These are phyloP conservation scores for Lenzites betulinus DNA, from an alignment of 768 basidiomycete species.

Conservation along the genomic window DNA sequence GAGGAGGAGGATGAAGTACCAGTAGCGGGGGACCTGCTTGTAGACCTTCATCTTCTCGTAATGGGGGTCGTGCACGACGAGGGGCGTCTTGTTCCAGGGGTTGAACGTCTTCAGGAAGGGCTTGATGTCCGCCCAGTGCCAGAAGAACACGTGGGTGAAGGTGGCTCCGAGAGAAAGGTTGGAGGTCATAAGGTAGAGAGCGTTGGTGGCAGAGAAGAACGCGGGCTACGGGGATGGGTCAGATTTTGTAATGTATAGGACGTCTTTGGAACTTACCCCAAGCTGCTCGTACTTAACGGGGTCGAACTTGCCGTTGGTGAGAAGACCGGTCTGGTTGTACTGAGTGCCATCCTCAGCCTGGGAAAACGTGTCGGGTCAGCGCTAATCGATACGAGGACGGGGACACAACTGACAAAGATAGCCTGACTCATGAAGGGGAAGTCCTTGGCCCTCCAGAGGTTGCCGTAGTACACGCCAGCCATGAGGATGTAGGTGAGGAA, in stretches of 20 bases:
- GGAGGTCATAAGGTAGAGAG: constrained; percentile 36
- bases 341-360: constrained; percentile 30
- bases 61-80: constrained; percentile 45
- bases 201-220: constrained; percentile 40
- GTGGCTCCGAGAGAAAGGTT: constrained; percentile 37
- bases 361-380: neutral
- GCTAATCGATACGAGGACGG: neutral
- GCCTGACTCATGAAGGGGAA: constrained; percentile 55
- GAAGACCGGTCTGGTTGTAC: constrained; percentile 49
- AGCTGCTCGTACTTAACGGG: constrained; percentile 29
- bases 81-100: constrained; percentile 35
- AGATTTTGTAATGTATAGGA: neutral
- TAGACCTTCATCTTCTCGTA: constrained; percentile 55
- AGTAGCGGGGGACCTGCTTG: constrained; percentile 51
- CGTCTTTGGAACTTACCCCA: constrained; percentile 16
- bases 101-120: constrained; percentile 37
- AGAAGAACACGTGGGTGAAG: constrained; percentile 39
- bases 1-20: constrained; percentile 48
- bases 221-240: constrained; percentile 26
- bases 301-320: constrained; percentile 42
- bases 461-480: constrained; percentile 38
- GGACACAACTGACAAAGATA: constrained; percentile 26
- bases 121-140: constrained; percentile 40
- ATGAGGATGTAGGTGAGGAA: constrained; percentile 37
- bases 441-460: constrained; percentile 58